A percentile compares a stretch with the other conserved stretches of the same genome.
Conservation (phyloP, 202 grass and related monocot species). For the Elaeis oleifera region DNA sequence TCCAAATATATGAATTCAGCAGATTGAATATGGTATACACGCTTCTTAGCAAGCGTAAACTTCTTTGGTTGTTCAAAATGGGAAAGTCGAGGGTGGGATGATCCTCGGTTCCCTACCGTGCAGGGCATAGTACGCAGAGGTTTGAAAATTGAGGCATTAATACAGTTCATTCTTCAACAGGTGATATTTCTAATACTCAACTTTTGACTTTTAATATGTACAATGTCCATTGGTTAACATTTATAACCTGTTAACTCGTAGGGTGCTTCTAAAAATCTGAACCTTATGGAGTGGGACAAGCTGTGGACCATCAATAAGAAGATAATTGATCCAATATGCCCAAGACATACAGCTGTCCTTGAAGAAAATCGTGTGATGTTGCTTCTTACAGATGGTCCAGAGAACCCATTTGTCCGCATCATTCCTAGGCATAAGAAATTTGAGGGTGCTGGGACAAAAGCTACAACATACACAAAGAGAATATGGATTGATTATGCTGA, state of each 20-base stretch:
- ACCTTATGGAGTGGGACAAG: constrained; percentile 98
- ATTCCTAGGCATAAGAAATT: constrained; percentile 90
- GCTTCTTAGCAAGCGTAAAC: constrained; percentile 78
- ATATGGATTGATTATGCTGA: constrained; percentile 76
- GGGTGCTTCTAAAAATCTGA: constrained; percentile 93
- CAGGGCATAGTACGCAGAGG: constrained; percentile 85
- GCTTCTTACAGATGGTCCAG: constrained; percentile 64
- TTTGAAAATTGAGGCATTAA: constrained; percentile 78
- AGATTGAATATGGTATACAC: constrained; percentile 94
- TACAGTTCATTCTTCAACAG: constrained; percentile 94
- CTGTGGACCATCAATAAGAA: constrained; percentile 95
- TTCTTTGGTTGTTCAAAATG: constrained; percentile 91
- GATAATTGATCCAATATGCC: constrained; percentile 75
- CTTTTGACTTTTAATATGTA: constrained; percentile 4
- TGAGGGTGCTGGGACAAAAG: constrained; percentile 75
- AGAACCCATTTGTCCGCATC: constrained; percentile 49
- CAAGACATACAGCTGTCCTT: constrained; percentile 67
- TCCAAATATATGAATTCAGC: constrained; percentile 86
- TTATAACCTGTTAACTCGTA: constrained; percentile 3
- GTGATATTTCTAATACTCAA: constrained; percentile 27
- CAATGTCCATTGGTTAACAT: constrained; percentile 2
- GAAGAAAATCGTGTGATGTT: constrained; percentile 47
- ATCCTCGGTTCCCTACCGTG: constrained; percentile 76
- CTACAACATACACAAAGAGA: constrained; percentile 63
- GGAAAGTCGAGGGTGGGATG: constrained; percentile 85